Conservation (phyloP, 2,329 filamentous ascomycete genomes). For the Periconia macrospinosa region DNA sequence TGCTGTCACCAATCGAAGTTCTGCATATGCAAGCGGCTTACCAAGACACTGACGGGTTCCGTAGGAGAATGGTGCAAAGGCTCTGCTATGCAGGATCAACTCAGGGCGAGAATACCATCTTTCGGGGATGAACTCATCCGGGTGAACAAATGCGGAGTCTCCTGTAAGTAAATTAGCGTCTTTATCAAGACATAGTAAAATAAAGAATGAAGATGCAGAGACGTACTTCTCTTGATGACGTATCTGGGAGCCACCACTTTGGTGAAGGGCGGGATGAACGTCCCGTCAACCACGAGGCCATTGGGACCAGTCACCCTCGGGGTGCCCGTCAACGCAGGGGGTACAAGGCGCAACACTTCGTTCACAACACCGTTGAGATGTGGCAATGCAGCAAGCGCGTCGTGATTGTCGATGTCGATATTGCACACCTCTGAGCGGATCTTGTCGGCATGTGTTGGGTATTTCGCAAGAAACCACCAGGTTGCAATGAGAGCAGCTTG, state of each 20-base stretch:
- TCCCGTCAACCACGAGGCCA: not conserved
- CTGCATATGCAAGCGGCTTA: too few species aligned
- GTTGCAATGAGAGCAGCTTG: not conserved
- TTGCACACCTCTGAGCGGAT: not conserved
- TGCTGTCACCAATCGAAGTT: too few species aligned
- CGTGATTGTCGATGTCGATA: too few species aligned
- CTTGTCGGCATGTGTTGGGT: not conserved
- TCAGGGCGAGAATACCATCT: slow-evolving; percentile 5
- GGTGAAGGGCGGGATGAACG: not conserved
- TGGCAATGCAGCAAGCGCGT: too few species aligned
- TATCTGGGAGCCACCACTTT: not conserved
- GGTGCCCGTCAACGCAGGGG: too few species aligned
- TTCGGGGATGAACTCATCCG: slow-evolving; percentile 11
- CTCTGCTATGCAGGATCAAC: slow-evolving; percentile 36
- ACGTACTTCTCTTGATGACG: slow-evolving; percentile 1
- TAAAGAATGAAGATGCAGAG: not conserved
- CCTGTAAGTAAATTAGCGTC: not conserved
- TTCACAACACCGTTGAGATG: too few species aligned
- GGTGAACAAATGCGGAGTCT: not conserved
- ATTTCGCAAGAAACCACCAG: not conserved
- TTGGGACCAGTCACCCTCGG: not conserved
- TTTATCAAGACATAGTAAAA: not conserved
- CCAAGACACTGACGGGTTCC: too few species aligned
- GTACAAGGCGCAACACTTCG: too few species aligned
- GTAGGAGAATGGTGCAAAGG: slow-evolving; percentile 74